Conservation (phyloP, 2,329 filamentous ascomycete genomes). For the Geoglossum cookeanum region DNA sequence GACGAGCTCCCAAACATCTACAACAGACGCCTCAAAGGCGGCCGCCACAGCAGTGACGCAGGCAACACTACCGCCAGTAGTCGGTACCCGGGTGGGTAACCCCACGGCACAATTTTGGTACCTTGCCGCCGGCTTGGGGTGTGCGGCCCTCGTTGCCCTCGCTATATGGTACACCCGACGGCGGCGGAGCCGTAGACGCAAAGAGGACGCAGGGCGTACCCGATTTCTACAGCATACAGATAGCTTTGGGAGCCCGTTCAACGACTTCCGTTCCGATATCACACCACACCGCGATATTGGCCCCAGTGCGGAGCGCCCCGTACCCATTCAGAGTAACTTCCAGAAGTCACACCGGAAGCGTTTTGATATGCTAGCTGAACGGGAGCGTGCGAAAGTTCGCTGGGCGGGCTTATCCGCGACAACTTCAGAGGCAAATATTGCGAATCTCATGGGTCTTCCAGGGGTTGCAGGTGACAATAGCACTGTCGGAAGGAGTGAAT, state of each 20-base stretch:
- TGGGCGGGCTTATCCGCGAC: not conserved
- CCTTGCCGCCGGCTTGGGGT: not conserved
- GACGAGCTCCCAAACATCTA: too few species aligned
- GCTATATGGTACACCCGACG: not conserved
- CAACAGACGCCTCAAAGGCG: too few species aligned
- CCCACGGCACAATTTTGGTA: not conserved
- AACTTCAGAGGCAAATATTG: not conserved
- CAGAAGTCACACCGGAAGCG: not conserved
- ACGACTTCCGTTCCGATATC: not conserved
- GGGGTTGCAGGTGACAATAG: too few species aligned
- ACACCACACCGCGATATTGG: not conserved
- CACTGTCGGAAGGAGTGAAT: not conserved
- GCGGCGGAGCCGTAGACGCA: not conserved
- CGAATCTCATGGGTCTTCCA: not conserved
- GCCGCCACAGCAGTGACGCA: not conserved
- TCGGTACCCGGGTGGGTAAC: not conserved
- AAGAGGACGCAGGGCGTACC: not conserved
- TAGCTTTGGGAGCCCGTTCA: not conserved
- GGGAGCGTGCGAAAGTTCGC: not conserved
- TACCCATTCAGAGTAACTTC: not conserved
- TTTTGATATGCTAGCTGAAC: not conserved
- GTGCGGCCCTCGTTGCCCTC: not conserved
- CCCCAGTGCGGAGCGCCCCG: not conserved
- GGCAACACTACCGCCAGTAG: not conserved
- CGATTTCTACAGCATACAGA: not conserved